Conservation (phyloP, 1,139 yeast genomes). For the Kurtzmaniella natalensis region DNA sequence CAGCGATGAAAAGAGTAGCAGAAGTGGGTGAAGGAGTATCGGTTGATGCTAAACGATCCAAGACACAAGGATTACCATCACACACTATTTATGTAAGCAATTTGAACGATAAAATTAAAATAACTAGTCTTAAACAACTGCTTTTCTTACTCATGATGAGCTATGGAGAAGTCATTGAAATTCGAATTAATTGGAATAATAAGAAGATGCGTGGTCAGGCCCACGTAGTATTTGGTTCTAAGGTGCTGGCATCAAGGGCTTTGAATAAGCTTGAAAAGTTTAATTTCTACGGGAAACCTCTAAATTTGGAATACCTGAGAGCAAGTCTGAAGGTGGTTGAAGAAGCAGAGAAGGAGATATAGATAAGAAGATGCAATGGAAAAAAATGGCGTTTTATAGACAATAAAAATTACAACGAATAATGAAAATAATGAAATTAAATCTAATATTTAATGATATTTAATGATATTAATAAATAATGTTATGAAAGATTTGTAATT, state of each 20-base stretch:
- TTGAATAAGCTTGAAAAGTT: conserved; percentile 44
- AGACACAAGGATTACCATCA: conserved; percentile 12
- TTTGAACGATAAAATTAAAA: conserved; percentile 57
- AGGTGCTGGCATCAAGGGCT: conserved; percentile 52
- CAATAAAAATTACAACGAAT: too few relatives aligned
- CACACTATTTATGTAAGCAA: conserved; percentile 65
- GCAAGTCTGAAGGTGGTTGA: conserved; percentile 8
- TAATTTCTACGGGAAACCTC: conserved; percentile 51
- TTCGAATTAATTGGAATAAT: conserved; percentile 39
- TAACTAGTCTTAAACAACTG: conserved; percentile 43
- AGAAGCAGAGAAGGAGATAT: neutral
- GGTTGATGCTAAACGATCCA: conserved; percentile 2
- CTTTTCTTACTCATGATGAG: conserved; percentile 61
- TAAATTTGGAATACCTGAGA: conserved; percentile 47
- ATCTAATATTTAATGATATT: too few relatives aligned
- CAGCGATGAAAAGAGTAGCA: too few relatives aligned
- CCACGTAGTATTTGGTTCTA: conserved; percentile 53
- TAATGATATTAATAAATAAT: too few relatives aligned
- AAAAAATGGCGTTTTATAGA: too few relatives aligned
- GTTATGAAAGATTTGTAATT: too few relatives aligned
- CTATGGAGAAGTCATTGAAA: conserved; percentile 63
- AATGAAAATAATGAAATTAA: too few relatives aligned
- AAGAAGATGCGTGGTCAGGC: conserved; percentile 71
- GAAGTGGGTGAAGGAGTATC: too few relatives aligned
- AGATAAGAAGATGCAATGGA: too few relatives aligned